Evolutionary conservation across 2,329 filamentous ascomycete species (phyloP), one percentile per base, ranked within the genome.

Genomic region (Ophiostoma himal-ulmi): DNA sequence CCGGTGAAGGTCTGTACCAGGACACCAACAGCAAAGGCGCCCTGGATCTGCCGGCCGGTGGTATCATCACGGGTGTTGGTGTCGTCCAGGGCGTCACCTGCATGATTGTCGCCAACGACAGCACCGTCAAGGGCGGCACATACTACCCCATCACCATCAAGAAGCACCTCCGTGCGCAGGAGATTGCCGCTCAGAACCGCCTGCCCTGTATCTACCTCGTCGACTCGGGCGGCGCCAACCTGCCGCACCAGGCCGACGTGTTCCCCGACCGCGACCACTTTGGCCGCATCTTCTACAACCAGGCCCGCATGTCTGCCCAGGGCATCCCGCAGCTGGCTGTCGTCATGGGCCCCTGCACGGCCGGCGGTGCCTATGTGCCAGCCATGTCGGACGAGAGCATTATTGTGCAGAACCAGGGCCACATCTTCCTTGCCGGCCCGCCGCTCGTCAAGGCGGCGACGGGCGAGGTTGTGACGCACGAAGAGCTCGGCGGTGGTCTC

Each of bases 361-460:
- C 94, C 1, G 94, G 94, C 68, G 94, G 94, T 67, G 94, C 94
- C 34, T 98, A 99, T 78, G 94, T 98, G 13, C 94, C 94, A 13
- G 93, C 92, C 76, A 98, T 99, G 94, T 94, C 91, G 72, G 95
- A 98, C 78, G 95, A 98, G 84, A 93, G 89, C 78, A 97, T 99
- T 79, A 98, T 99, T 74, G 95, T 98, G 54, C 89, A 93, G 77
- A 91, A 94, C 69, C 94, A 97, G 79, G 94, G 94, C n/a, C 94
- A 96, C 75, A 97, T 99, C 78, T 99, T 98, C 83, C 87, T 99
- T 1, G 94, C 94, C 0, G 95, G 94, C 0, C 94, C 94, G 22
- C 94, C 95, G 0, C 84, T 99, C 0, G 95, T 99, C 73, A 97
- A 97, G 81, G 95, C 95, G 10, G 94, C 94, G 13, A 99, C 95